phyloP scores from a whole-genome alignment of 2,329 filamentous ascomycete genomes.

The Tolypocladium nubicola region DNA sequence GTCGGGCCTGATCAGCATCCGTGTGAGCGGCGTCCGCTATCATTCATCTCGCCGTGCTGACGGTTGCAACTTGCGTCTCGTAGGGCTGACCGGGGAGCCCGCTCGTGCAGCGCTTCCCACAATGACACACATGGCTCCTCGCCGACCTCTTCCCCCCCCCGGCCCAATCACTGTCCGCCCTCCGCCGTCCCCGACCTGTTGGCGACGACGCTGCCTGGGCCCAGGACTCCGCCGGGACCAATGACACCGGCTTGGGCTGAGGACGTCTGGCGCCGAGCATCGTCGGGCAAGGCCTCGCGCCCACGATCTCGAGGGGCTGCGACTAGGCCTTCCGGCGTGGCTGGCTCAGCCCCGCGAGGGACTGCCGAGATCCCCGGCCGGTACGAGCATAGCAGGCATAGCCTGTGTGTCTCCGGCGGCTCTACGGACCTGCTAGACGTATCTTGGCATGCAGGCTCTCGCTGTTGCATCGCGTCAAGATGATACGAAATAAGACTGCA shows the following conservation, averaged over 20 bases:
- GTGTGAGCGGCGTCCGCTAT: not conserved
- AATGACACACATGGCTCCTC: not conserved
- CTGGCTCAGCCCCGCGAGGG: not conserved
- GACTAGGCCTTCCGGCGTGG: not conserved
- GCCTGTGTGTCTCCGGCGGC: not conserved
- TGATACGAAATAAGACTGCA: not conserved
- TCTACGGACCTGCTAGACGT: not conserved
- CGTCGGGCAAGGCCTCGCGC: not conserved
- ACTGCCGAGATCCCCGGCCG: not conserved
- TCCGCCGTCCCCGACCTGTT: not conserved
- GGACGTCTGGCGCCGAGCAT: not conserved
- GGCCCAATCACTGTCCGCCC: not conserved
- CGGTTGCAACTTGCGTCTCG: slow-evolving; percentile 1
- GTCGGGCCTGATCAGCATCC: not conserved
- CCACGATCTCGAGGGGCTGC: not conserved
- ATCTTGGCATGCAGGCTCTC: not conserved
- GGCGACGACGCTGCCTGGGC: not conserved
- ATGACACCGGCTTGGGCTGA: not conserved
- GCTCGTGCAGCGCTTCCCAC: not conserved
- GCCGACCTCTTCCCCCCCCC: not conserved
- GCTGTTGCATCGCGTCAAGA: not conserved
- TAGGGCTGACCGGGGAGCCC: slow-evolving; percentile 5
- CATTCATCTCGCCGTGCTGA: not conserved
- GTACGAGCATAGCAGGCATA: not conserved
- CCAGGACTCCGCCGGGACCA: not conserved